Base-by-base conservation (phyloP, 345 rosid species). In the Geranium rotundifolium region DNA sequence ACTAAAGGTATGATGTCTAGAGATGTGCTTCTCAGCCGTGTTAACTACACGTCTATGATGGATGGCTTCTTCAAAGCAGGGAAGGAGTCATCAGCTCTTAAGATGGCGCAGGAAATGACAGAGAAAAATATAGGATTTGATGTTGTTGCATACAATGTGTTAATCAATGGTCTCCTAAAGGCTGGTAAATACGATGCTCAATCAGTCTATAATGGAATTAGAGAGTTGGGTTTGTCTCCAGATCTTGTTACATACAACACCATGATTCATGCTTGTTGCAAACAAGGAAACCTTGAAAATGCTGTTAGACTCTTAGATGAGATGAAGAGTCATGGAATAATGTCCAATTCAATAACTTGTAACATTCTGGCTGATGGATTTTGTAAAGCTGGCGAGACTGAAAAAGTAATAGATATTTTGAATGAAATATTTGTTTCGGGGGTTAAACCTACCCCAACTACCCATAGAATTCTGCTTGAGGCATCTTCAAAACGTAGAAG, bases 41-140 rank as follows among this genome's bases (percentile, higher is more conserved):
- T 89, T 68, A 89, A 85, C 75, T 92, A 87, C 79, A 92, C 96
- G 14, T 87, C 96, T 76, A 65, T 87, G 27, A 89, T 87, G 85
- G 98, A 92, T 76, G 88, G 85, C 56, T 82, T 84, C 77, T 89
- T 89, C 69, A 92, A 83, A 80, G 82, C 57, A 29, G 88, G 93
- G 64, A 80, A 79, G 19, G 93, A 84, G 67, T 77, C 82, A 4
- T 82, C 77, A 75, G 98, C 93, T 58, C 72, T 85, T n/a, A 67
- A 62, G 58, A 73, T 85, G 68, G 88, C 81, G 56, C 84, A 85
- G 74, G 87, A 84, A 75, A 85, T 89, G 98, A 74, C 61, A 15
- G 73, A 80, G 76, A 84, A 79, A 65, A 74, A 72, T 60, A 77
- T 82, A 61, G 75, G 77, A 16, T 79, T 91, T 66, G 96, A 92